Evolutionary conservation across 2,329 filamentous ascomycete species (phyloP).

Genomic region (Escovopsis weberi): DNA sequence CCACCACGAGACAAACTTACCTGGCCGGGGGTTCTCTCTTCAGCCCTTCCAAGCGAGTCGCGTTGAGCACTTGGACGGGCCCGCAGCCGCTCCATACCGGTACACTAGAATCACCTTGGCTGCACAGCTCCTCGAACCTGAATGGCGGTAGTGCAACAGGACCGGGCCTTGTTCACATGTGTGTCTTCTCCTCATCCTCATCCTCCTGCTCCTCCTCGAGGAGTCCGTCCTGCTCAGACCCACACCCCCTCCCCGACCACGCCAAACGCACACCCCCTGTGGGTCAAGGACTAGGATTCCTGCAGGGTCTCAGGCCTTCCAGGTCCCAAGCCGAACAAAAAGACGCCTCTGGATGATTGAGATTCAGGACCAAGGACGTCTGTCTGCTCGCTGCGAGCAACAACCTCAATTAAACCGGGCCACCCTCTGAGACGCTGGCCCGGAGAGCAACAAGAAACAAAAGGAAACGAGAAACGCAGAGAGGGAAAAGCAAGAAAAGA

Average conservation of each 20-base stretch:
- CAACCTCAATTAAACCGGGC: constrained; percentile 2
- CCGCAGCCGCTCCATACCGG: constrained; percentile 6
- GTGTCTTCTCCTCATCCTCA: neutral
- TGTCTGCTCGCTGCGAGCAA: constrained; percentile 1
- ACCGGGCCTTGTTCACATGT: neutral
- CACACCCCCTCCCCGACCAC: constrained; percentile 1
- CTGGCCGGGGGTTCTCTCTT: constrained; percentile 10
- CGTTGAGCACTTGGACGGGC: constrained; percentile 15
- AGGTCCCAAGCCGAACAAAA: constrained; percentile 4
- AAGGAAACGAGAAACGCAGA: too few relatives aligned
- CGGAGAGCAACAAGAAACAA: neutral
- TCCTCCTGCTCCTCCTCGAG: neutral
- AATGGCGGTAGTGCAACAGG: constrained; percentile 7
- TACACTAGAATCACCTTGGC: constrained; percentile 7
- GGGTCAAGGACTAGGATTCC: constrained; percentile 4
- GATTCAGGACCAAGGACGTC: constrained; percentile 1
- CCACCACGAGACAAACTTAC: constrained; percentile 1
- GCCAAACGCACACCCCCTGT: neutral
- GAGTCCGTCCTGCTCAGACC: neutral
- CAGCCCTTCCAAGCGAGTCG: constrained; percentile 21
- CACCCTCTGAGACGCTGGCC: neutral
- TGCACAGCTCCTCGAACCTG: constrained; percentile 7
- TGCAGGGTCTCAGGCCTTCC: constrained; percentile 2
- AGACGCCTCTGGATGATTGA: neutral
- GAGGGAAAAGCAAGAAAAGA: too few relatives aligned